Conservation (phyloP, 2,329 filamentous ascomycete species). For the Verticillium tricorpus region DNA sequence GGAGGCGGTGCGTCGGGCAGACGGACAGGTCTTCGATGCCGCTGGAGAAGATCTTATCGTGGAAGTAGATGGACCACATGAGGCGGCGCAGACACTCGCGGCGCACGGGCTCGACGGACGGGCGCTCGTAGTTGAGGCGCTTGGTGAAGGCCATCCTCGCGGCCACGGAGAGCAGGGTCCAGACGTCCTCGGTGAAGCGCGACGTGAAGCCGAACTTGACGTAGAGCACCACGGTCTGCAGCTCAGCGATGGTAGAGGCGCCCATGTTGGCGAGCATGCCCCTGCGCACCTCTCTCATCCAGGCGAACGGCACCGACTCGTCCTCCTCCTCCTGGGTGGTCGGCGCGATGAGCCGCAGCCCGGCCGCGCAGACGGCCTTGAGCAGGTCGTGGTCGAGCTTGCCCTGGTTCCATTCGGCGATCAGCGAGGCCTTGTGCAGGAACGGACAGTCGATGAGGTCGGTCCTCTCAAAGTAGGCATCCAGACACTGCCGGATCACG, state of each 20-base stretch:
- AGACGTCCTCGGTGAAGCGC: conserved; percentile 12
- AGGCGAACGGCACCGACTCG: background rate
- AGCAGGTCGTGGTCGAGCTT: conserved; percentile 14
- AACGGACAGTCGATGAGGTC: conserved; percentile 13
- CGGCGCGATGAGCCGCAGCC: background rate
- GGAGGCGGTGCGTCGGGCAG: conserved; percentile 17
- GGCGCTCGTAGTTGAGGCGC: conserved; percentile 19
- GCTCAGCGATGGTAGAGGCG: conserved; percentile 5
- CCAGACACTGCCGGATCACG: conserved; percentile 4
- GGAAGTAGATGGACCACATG: conserved; percentile 20
- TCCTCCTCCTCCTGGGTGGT: background rate
- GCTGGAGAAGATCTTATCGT: conserved; percentile 19
- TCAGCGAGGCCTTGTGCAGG: conserved; percentile 15
- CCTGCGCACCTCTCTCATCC: conserved; percentile 16
- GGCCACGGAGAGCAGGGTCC: conserved; percentile 17
- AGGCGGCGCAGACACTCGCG: conserved; percentile 19
- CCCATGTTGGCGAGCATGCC: background rate
- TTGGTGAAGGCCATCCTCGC: conserved; percentile 20
- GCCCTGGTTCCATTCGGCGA: conserved; percentile 18
- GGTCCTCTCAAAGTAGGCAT: conserved; percentile 18
- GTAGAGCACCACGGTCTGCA: conserved; percentile 17
- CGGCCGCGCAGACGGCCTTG: conserved; percentile 16
- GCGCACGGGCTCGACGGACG: conserved; percentile 9
- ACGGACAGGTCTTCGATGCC: conserved; percentile 23
- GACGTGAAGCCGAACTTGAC: conserved; percentile 12